phyloP scores from a whole-genome alignment of 306 rosid species.

The Pachyrhizus erosus region DNA sequence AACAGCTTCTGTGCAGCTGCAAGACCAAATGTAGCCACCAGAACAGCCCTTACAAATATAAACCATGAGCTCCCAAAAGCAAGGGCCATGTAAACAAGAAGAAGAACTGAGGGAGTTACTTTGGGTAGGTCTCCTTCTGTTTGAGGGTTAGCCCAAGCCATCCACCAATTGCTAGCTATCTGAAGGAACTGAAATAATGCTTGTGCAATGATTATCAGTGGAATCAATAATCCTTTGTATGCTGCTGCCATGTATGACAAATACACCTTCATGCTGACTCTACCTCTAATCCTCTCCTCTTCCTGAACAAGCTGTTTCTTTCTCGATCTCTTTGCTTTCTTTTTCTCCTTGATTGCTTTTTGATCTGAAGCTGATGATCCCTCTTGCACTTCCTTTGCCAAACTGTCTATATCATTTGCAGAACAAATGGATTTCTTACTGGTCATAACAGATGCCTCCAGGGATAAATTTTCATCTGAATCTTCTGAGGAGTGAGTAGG shows the following conservation, averaged over 20 bases:
- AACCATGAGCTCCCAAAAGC: slow-evolving; percentile 99
- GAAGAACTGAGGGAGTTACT: slow-evolving; percentile 82
- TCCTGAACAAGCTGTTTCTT: slow-evolving; percentile 98
- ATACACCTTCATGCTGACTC: slow-evolving; percentile 99
- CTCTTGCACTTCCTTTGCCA: slow-evolving; percentile 92
- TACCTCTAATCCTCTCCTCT: slow-evolving; percentile 99
- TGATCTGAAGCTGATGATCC: slow-evolving; percentile 72
- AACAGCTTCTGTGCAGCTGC: slow-evolving; percentile 95
- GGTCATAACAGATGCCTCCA: slow-evolving; percentile 55
- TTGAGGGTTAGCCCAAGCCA: slow-evolving; percentile 99
- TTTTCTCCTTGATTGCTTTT: slow-evolving; percentile 87
- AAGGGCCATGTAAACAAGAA: slow-evolving; percentile 91
- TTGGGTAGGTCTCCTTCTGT: slow-evolving; percentile 89
- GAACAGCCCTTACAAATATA: slow-evolving; percentile 88
- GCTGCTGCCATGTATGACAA: slow-evolving; percentile 98
- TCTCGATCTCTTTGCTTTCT: slow-evolving; percentile 82
- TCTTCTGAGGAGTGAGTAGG: slow-evolving; percentile 90
- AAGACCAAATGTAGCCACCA: slow-evolving; percentile 97
- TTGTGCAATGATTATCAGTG: slow-evolving; percentile 90
- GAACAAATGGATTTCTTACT: slow-evolving; percentile 58
- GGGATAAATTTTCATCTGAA: slow-evolving; percentile 74
- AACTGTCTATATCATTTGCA: slow-evolving; percentile 62
- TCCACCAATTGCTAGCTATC: slow-evolving; percentile 99
- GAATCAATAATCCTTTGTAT: slow-evolving; percentile 87
- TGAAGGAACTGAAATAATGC: slow-evolving; percentile 94